A percentile compares a stretch with the other conserved stretches of the same genome.
These are phyloP conservation scores for Penicillium bovifimosum DNA, from an alignment of 495 filamentous ascomycete species.

Conservation along the genomic window DNA sequence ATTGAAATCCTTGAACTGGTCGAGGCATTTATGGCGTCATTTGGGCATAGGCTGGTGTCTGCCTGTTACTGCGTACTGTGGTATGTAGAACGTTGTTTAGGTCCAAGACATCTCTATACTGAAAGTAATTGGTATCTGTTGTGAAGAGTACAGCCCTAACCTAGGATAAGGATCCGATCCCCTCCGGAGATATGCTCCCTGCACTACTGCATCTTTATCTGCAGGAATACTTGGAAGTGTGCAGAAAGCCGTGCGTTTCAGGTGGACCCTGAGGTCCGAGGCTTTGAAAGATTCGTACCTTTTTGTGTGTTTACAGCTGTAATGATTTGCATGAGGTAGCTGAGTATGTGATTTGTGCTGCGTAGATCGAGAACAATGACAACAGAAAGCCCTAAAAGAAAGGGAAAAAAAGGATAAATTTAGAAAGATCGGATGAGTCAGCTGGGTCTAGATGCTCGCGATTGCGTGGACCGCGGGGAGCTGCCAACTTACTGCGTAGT, in stretches of 20 bases:
- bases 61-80: too few species aligned
- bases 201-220: constrained; percentile 5
- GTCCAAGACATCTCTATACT: background rate
- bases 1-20: background rate
- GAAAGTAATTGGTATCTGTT: too few species aligned
- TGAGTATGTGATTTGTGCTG: too few species aligned
- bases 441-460: constrained; percentile 6
- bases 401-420: constrained; percentile 1
- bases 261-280: background rate
- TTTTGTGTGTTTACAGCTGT: too few species aligned
- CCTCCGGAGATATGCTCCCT: constrained; percentile 17
- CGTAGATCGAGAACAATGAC: too few species aligned
- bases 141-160: too few species aligned
- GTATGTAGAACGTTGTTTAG: background rate
- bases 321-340: too few species aligned
- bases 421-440: background rate
- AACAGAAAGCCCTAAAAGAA: constrained; percentile 2
- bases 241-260: constrained; percentile 9
- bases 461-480: constrained; percentile 1
- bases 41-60: background rate
- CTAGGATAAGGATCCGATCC: constrained; percentile 11
- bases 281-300: background rate
- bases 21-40: constrained; percentile 7
- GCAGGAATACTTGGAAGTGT: constrained; percentile 12
- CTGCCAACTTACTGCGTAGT: too few species aligned